Conservation (phyloP, 768 basidiomycete species). For the Serendipita indica region DNA sequence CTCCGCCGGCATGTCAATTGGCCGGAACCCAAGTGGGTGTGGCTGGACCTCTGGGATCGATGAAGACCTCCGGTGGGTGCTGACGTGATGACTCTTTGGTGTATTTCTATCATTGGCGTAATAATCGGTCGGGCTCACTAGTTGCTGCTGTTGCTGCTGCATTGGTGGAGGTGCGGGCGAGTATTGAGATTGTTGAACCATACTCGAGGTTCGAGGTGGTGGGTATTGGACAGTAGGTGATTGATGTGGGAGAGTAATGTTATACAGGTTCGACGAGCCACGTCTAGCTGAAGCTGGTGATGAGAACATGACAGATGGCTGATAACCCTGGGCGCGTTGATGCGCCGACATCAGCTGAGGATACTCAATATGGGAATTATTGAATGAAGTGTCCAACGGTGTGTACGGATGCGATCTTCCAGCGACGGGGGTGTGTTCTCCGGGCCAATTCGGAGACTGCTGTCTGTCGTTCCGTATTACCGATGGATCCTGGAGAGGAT, state of each 20-base stretch:
- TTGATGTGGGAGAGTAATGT: slow-evolving; percentile 4
- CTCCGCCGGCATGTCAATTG: slow-evolving; percentile 53
- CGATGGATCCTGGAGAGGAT: slow-evolving; percentile 1
- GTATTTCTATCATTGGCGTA: not conserved
- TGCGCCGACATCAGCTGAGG: slow-evolving; percentile 68
- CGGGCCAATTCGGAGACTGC: not conserved
- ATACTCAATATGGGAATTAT: slow-evolving; percentile 43
- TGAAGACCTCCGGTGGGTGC: slow-evolving; percentile 13
- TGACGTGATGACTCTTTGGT: slow-evolving; percentile 1
- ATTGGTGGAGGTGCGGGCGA: slow-evolving; percentile 22
- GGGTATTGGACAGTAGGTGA: slow-evolving; percentile 16
- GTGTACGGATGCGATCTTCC: slow-evolving; percentile 17
- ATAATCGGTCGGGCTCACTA: slow-evolving; percentile 12
- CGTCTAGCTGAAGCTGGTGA: slow-evolving; percentile 15
- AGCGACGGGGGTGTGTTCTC: not conserved
- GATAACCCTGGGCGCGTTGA: slow-evolving; percentile 63
- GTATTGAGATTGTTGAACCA: slow-evolving; percentile 14
- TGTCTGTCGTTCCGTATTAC: not conserved
- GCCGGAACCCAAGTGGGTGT: slow-evolving; percentile 35
- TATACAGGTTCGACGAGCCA: not conserved
- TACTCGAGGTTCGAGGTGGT: slow-evolving; percentile 16
- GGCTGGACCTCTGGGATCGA: slow-evolving; percentile 1
- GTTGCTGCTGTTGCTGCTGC: slow-evolving; percentile 21
- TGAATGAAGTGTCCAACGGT: slow-evolving; percentile 59
- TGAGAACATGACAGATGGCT: slow-evolving; percentile 58